A percentile compares a stretch with the other conserved stretches of the same genome.
phyloP scores from a whole-genome alignment of 2,329 filamentous ascomycete genomes.

The Sphaceloma murrayae region DNA sequence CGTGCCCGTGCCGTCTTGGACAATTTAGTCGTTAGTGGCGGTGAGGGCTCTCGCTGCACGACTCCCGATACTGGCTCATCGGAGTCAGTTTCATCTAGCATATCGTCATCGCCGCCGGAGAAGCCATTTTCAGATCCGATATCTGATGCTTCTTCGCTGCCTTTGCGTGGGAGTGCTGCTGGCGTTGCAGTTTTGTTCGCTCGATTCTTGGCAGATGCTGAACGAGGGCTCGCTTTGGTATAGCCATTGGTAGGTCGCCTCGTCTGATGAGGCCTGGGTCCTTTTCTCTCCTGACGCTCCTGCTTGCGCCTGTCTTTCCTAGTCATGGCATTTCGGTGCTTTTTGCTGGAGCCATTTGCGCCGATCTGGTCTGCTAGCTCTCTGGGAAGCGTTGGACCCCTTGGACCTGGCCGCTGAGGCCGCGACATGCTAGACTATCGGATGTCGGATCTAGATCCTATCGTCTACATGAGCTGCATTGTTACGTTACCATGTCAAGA shows the following conservation, averaged over 20 bases:
- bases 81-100: background rate
- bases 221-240: conserved; percentile 23
- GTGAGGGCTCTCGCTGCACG: background rate
- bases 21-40: conserved; percentile 20
- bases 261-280: conserved; percentile 24
- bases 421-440: conserved; percentile 12
- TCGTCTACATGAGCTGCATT: background rate
- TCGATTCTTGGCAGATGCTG: background rate
- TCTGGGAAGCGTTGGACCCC: conserved; percentile 38
- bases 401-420: conserved; percentile 22
- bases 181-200: background rate
- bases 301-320: conserved; percentile 48
- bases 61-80: no score
- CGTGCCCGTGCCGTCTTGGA: conserved; percentile 47
- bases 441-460: no score
- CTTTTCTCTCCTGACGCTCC: conserved; percentile 50
- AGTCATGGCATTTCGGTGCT: conserved; percentile 21
- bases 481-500: background rate
- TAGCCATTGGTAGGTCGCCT: conserved; percentile 20
- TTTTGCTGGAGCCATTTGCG: conserved; percentile 20
- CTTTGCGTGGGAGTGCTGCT: background rate
- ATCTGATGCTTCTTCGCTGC: conserved; percentile 7
- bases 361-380: conserved; percentile 38
- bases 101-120: background rate
- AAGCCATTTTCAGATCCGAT: no score